Conservation (phyloP, 345 rosid species). For the Camelina sativa region DNA sequence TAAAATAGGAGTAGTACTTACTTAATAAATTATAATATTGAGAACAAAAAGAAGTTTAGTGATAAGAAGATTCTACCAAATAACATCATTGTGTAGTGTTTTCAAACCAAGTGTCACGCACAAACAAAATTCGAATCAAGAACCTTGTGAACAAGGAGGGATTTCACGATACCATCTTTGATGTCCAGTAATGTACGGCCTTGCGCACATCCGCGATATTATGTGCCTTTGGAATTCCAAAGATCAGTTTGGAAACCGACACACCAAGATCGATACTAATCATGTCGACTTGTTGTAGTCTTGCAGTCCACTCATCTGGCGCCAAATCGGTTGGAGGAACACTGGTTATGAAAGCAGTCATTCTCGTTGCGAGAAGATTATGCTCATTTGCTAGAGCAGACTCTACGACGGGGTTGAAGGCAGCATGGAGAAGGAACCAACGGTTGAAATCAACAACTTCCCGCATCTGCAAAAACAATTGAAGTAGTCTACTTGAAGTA, state of each 20-base stretch:
- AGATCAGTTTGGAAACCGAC: neutral
- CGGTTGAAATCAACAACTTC: neutral
- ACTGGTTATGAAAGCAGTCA: neutral
- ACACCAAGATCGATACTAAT: neutral
- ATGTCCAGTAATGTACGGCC: neutral
- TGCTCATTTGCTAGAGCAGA: neutral
- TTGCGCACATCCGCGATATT: neutral
- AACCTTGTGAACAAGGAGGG: neutral
- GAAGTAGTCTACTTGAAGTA: too few species aligned
- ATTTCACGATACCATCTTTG: neutral
- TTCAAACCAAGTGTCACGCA: too few species aligned
- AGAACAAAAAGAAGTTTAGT: too few species aligned
- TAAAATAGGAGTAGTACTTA: too few species aligned
- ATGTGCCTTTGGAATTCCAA: neutral
- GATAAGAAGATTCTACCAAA: neutral
- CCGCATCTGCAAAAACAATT: neutral
- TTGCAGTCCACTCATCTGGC: neutral
- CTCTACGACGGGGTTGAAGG: neutral
- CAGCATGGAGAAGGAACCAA: neutral
- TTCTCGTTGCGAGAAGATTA: neutral
- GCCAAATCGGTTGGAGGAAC: neutral
- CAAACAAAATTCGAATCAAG: neutral
- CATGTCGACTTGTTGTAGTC: accelerated
- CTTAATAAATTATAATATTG: too few species aligned
- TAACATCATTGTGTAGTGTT: too few species aligned